Evolutionary conservation across 1,139 yeast species (phyloP), one percentile per base, ranked within the genome.

Genomic region (Sugiyamaella pinicola): DNA sequence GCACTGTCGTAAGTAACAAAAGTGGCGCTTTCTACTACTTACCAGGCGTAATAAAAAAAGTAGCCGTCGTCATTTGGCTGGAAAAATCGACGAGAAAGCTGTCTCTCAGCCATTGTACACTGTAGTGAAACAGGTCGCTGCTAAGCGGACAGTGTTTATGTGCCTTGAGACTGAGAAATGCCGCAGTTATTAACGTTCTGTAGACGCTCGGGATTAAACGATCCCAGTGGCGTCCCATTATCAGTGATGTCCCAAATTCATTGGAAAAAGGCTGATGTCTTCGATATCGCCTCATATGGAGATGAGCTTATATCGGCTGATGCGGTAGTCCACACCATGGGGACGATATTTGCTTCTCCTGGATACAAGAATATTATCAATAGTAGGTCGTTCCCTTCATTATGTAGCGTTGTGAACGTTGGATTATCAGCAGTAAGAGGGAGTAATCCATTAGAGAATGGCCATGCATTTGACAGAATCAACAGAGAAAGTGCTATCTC

Each of bases 261-360:
- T 4, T 88, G 95, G 95, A 72, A 73, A 45, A 64, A 74, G 46
- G 95, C 85, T 1, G 82, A 89, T 65, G 76, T 88, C 1, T 85
- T 87, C 62, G 72, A 83, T 26, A 87, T 90, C 0, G 66, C 74
- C 0, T 73, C 84, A 0, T 87, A 87, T 65, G 60, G 66, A 21
- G 66, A 74, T 3, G 70, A 77, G 40, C 66, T 89, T 34, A 58
- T 65, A 29, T 75, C 76, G 38, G 79, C 82, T 1, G 75, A 77
- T 47, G 83, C 87, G 0, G 93, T 89, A 1, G 91, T 90, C n/a
- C 96, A 89, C 66, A 79, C 93, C 0, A 75, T 90, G 56, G 97
- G 97, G 0, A 75, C 86, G 13, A 70, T 89, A 10, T 72, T 88
- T 47, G 93, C 61, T n/a, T 57, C 87, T 61, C 79, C 85, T 58